phyloP scores from a whole-genome alignment of 148 eudicot species.

The Cornus kousa region DNA sequence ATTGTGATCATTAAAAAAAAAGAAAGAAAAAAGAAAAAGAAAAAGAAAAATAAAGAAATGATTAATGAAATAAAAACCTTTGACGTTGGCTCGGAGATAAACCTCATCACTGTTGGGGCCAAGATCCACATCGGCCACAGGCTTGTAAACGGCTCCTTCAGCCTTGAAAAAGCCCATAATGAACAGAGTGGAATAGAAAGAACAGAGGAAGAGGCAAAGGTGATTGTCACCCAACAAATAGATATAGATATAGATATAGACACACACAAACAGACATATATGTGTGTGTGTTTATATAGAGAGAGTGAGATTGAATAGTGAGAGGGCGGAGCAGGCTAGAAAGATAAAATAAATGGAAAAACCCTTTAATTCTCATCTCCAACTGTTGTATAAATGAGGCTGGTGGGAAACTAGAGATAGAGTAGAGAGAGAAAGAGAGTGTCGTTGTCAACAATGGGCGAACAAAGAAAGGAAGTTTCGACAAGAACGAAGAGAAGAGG shows the following conservation, averaged over 20 bases:
- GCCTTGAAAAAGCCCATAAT: conserved; percentile 43
- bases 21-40: background rate
- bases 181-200: background rate
- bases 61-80: conserved; percentile 40
- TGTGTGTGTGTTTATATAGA: background rate
- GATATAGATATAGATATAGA: background rate
- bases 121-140: conserved; percentile 58
- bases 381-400: conserved; percentile 12
- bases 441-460: background rate
- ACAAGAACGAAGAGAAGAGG: background rate
- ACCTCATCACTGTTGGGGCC: conserved; percentile 55
- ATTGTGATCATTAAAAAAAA: too few relatives aligned
- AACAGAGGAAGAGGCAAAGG: background rate
- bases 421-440: background rate
- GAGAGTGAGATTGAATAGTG: background rate
- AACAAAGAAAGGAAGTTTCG: background rate
- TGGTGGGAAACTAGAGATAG: conserved; percentile 11
- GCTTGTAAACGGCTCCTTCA: conserved; percentile 58
- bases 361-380: background rate
- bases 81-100: conserved; percentile 65
- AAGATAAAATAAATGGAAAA: background rate
- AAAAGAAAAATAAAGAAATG: background rate
- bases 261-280: background rate
- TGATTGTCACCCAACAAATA: background rate
- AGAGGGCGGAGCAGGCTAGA: conserved; percentile 23